phyloP scores from a whole-genome alignment of 2,329 filamentous ascomycete genomes.

The Onygena corvina region DNA sequence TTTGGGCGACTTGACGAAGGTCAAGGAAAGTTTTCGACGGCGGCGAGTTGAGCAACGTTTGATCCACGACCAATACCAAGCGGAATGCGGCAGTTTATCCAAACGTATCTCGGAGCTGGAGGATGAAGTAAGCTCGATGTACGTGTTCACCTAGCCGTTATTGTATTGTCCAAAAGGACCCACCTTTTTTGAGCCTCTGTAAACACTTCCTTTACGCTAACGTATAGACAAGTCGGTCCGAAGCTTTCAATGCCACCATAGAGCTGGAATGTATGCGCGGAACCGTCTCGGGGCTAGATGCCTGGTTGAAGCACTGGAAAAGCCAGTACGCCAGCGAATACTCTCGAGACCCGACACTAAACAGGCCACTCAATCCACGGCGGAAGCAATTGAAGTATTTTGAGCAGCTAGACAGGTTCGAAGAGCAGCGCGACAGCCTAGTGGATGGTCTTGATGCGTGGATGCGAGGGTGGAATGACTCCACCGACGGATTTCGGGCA shows the following conservation, averaged over 20 bases:
- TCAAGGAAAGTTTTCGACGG: constrained; percentile 18
- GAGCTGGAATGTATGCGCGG: constrained; percentile 28
- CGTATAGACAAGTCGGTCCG: constrained; percentile 18
- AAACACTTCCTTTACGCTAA: not conserved
- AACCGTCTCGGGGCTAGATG: constrained; percentile 26
- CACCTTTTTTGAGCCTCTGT: not conserved
- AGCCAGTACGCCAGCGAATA: constrained; percentile 12
- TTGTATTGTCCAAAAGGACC: not conserved
- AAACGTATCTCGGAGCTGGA: constrained; percentile 51
- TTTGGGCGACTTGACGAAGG: not conserved
- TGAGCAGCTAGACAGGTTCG: constrained; percentile 5
- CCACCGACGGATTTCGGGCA: constrained; percentile 29
- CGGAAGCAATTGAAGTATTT: not conserved
- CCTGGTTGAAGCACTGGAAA: constrained; percentile 23
- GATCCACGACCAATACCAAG: constrained; percentile 50
- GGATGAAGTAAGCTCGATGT: constrained; percentile 48
- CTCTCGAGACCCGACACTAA: constrained; percentile 13
- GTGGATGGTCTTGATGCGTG: constrained; percentile 32
- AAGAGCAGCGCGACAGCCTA: constrained; percentile 21
- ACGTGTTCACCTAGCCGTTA: constrained; percentile 11
- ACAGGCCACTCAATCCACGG: constrained; percentile 11
- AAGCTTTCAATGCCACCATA: constrained; percentile 25
- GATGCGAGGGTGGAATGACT: constrained; percentile 34
- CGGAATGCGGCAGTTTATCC: constrained; percentile 46
- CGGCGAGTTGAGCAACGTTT: constrained; percentile 36